phyloP scores from a whole-genome alignment of 2,329 filamentous ascomycete genomes.

The Coleophoma eucalyptorum region DNA sequence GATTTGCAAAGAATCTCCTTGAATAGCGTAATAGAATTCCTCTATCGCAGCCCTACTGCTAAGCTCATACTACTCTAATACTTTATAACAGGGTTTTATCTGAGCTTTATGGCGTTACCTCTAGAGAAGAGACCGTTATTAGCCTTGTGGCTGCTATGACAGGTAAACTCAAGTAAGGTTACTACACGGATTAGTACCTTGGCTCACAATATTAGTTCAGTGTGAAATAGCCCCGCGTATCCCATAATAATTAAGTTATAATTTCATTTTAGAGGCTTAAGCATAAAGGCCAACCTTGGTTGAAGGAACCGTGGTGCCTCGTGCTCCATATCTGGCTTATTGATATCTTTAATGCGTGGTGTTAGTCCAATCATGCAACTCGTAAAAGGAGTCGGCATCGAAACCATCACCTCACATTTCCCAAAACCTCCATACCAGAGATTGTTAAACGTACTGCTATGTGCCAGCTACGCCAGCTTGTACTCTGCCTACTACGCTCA shows the following conservation, averaged over 20 bases:
- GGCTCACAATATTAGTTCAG: background rate
- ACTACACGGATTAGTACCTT: background rate
- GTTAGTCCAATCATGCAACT: background rate
- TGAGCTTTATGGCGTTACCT: too few species aligned
- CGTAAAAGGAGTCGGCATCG: background rate
- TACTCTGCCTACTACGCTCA: background rate
- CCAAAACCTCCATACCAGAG: background rate
- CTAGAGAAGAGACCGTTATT: too few species aligned
- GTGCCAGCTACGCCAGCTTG: background rate
- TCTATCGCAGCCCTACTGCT: background rate
- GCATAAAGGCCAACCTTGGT: too few species aligned
- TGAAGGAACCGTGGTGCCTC: too few species aligned
- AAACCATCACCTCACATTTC: background rate
- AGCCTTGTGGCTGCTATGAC: too few species aligned
- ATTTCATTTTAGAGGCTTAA: too few species aligned
- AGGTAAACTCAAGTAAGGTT: too few species aligned
- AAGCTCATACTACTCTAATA: constrained; percentile 1
- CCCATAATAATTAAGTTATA: too few species aligned
- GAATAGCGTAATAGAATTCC: background rate
- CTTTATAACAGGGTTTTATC: too few species aligned
- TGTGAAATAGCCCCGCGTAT: background rate
- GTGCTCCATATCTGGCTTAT: background rate
- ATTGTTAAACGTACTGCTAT: background rate
- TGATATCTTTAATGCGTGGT: background rate
- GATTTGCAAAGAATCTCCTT: background rate